A percentile compares a stretch with the other conserved stretches of the same genome.
These are phyloP conservation scores for Elsinoe ampelina DNA, from an alignment of 2,329 filamentous ascomycete species.

Conservation along the genomic window DNA sequence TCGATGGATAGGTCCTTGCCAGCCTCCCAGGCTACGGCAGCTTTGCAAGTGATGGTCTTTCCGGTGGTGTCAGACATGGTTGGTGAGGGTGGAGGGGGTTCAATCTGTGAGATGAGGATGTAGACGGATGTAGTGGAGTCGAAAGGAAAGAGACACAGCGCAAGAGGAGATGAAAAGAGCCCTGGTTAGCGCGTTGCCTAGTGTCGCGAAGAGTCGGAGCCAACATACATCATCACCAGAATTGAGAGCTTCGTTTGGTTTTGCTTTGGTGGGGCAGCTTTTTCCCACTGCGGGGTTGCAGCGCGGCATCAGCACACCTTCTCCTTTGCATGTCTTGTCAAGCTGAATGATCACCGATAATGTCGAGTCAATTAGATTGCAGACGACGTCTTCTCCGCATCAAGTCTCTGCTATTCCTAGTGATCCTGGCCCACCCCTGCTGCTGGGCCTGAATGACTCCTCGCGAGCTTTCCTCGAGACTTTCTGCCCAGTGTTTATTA, in stretches of 20 bases:
- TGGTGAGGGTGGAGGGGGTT: not conserved
- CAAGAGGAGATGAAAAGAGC: not conserved
- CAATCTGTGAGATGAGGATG: not conserved
- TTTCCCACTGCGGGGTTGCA: conserved; percentile 1
- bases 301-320: not conserved
- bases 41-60: conserved; percentile 83
- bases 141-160: not conserved
- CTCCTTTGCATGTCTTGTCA: not conserved
- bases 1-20: conserved; percentile 83
- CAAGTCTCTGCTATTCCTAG: not conserved
- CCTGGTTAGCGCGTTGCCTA: not conserved
- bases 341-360: not conserved
- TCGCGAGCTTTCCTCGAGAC: not conserved
- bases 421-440: not conserved
- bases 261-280: conserved; percentile 1
- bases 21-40: conserved; percentile 94
- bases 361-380: conserved; percentile 6
- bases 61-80: conserved; percentile 40
- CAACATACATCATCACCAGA: conserved; percentile 3
- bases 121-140: not conserved
- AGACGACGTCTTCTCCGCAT: conserved; percentile 2
- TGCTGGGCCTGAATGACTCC: not conserved
- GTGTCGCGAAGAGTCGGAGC: not conserved
- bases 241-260: not conserved
- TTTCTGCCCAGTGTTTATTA: no score